Percentiles rank a stretch among this genome's conserved stretches.
These are phyloP conservation scores for Leishmania lainsoni DNA, from an alignment of 208 protist genomes.

Conservation along the genomic window DNA sequence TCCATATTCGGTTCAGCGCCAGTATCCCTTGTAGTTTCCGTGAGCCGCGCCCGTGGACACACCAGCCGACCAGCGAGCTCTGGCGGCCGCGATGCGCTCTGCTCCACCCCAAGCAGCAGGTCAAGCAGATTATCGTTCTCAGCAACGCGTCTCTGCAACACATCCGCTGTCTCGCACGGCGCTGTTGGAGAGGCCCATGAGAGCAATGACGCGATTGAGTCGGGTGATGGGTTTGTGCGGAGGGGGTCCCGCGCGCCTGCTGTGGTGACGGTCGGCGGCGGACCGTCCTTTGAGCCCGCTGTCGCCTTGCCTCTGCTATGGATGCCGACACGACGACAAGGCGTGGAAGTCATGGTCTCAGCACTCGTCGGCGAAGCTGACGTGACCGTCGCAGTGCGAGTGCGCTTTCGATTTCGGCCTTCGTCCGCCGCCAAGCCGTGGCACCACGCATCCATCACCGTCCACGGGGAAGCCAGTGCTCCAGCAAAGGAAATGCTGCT, in stretches of 20 bases:
- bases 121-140: constrained; percentile 42
- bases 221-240: not conserved
- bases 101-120: constrained; percentile 20
- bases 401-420: constrained; percentile 4
- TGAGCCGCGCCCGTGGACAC: not conserved
- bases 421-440: constrained; percentile 17
- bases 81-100: not conserved
- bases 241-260: not conserved
- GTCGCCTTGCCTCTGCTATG: not conserved
- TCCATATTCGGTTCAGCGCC: not conserved
- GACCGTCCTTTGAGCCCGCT: not conserved
- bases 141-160: constrained; percentile 27
- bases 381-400: not conserved
- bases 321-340: too few relatives aligned
- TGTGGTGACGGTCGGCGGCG: not conserved
- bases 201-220: not conserved
- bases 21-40: not conserved
- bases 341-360: not conserved
- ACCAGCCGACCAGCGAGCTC: not conserved
- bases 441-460: constrained; percentile 19
- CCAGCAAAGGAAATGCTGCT: not conserved
- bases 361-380: not conserved
- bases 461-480: not conserved
- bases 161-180: not conserved
- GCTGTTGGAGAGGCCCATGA: not conserved